These are phyloP conservation scores for Scalesia atractyloides DNA, from an alignment of 129 eudicot species.

Conservation along the genomic window DNA sequence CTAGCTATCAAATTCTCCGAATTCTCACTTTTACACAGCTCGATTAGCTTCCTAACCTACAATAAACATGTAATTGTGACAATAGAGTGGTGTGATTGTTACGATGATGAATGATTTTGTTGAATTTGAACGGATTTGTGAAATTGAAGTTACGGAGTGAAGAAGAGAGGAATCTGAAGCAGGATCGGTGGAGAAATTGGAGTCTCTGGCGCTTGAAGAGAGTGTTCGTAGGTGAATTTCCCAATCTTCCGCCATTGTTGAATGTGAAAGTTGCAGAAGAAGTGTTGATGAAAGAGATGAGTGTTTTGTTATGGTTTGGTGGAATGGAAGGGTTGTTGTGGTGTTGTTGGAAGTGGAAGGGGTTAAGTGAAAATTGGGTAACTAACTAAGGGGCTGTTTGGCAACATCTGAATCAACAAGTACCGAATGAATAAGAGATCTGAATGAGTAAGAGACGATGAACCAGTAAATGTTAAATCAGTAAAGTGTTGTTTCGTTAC, in stretches of 20 bases:
- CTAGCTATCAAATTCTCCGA: conserved; percentile 82
- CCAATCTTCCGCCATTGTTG: conserved; percentile 61
- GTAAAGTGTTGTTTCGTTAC: too few species aligned
- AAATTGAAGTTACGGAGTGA: conserved; percentile 44
- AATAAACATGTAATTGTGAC: background rate
- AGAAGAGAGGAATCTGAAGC: conserved; percentile 85
- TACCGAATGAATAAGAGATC: too few species aligned
- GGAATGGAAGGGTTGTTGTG: too few species aligned
- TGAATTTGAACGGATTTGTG: background rate
- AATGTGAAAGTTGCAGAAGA: too few species aligned
- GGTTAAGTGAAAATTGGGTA: too few species aligned
- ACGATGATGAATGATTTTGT: background rate
- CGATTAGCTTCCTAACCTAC: conserved; percentile 74
- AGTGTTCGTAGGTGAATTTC: conserved; percentile 78
- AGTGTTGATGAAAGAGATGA: too few species aligned
- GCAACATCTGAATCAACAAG: too few species aligned
- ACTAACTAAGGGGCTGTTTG: too few species aligned
- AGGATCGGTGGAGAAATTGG: conserved; percentile 75
- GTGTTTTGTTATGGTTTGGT: too few species aligned
- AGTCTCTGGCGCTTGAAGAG: conserved; percentile 78
- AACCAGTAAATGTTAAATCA: too few species aligned
- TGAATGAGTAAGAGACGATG: too few species aligned
- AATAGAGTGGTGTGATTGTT: background rate
- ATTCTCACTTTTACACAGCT: conserved; percentile 64
- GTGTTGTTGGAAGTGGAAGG: too few species aligned